Evolutionary conservation across 352 stramenopile species (phyloP).

Genomic region (Globisporangium viniferum): DNA sequence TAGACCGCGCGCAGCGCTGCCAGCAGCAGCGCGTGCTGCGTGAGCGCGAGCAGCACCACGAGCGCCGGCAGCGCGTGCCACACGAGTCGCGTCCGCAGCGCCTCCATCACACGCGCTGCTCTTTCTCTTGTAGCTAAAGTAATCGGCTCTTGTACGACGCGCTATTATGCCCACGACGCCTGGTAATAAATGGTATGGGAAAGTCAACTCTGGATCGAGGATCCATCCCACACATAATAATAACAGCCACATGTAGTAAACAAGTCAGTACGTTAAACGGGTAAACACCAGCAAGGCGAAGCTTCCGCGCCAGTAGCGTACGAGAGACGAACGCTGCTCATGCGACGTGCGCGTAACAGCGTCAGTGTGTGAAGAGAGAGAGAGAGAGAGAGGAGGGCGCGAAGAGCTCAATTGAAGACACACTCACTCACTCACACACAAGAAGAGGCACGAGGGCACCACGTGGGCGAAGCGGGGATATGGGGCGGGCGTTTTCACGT

Average conservation of each 20-base stretch:
- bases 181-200: neutral
- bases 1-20: constrained; percentile 9
- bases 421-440: neutral
- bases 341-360: neutral
- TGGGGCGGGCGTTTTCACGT: no score
- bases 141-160: neutral
- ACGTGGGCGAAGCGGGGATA: neutral
- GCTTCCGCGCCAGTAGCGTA: neutral
- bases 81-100: constrained; percentile 4
- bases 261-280: neutral
- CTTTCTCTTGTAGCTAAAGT: neutral
- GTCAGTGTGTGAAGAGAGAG: neutral
- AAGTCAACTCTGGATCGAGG: neutral
- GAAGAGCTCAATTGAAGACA: neutral
- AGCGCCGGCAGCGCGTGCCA: constrained; percentile 18
- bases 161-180: neutral
- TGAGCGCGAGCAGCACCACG: constrained; percentile 23
- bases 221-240: neutral
- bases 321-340: neutral
- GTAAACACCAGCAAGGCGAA: no score
- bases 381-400: neutral
- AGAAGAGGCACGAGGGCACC: neutral
- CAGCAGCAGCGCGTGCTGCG: constrained; percentile 11
- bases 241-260: neutral
- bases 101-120: constrained; percentile 1